Percentiles rank a stretch among this genome's conserved stretches.
These are phyloP conservation scores for Tolypocladium nubicola DNA, from an alignment of 2,329 filamentous ascomycete genomes.

Conservation along the genomic window DNA sequence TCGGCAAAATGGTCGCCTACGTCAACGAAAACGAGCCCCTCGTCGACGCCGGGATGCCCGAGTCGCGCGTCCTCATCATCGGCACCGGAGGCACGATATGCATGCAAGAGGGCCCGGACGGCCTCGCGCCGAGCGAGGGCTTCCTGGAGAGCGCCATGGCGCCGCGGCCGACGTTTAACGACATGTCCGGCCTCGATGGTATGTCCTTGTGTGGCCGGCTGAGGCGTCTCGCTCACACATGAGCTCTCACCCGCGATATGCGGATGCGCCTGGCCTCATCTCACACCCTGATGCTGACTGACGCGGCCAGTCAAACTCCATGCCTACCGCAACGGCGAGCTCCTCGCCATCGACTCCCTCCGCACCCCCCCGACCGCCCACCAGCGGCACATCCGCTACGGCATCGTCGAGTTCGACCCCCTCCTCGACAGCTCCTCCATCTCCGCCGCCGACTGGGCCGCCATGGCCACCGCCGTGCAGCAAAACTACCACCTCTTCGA, in stretches of 20 bases:
- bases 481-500: slow-evolving; percentile 85
- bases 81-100: slow-evolving; percentile 88
- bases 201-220: background rate
- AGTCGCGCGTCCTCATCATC: slow-evolving; percentile 78
- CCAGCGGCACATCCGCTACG: slow-evolving; percentile 71
- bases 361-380: slow-evolving; percentile 75
- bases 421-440: slow-evolving; percentile 86
- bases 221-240: background rate
- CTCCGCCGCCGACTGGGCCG: slow-evolving; percentile 73
- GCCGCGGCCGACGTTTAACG: slow-evolving; percentile 77
- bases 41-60: slow-evolving; percentile 36
- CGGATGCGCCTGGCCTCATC: background rate
- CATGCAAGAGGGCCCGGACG: slow-evolving; percentile 74
- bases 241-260: background rate
- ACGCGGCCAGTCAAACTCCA: slow-evolving; percentile 31
- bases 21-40: background rate
- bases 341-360: slow-evolving; percentile 51
- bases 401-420: slow-evolving; percentile 73
- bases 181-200: slow-evolving; percentile 27
- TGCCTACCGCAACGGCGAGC: slow-evolving; percentile 39
- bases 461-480: slow-evolving; percentile 69
- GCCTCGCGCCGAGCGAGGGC: slow-evolving; percentile 67
- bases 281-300: slow-evolving; percentile 1
- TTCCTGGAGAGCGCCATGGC: slow-evolving; percentile 78
- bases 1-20: background rate